Base-by-base conservation (phyloP, 1,284 basidiomycete species). In the Ustilago sp. region DNA sequence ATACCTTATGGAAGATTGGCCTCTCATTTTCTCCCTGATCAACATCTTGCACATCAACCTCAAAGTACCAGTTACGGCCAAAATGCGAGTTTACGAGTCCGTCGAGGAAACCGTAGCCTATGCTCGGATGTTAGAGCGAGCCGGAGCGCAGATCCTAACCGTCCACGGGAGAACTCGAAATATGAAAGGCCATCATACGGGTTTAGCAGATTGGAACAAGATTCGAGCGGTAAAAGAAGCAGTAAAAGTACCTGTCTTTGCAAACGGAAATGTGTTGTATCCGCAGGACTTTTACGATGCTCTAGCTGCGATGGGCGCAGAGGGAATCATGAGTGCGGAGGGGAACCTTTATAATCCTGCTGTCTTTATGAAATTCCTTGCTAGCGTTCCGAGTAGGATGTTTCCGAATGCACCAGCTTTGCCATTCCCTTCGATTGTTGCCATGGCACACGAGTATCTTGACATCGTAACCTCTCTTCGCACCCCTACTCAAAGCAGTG, bases 201-300 rank as follows among this genome's bases (percentile, higher is more conserved):
- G 94, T 6, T 86, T 95, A 1, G 94, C 94, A 1, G 93, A 94
- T 77, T 97, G 87, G 87, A 59, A 51, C n/a, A 91, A 94, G 86
- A 95, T 97, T 81, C 89, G 89, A 17, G 92, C 93, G 0, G 93
- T 97, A 73, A 95, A 94, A 86, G 86, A 92, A 79, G 93, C 93
- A 0, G 93, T 98, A 35, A 91, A 90, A 2, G 91, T 98, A 0
- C 96, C 96, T 0, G 95, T 98, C 2, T 93, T 99, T 83, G 95
- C 96, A 0, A 99, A 99, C 85, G 96, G 96, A n/a, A 98, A 98
- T 85, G 91, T 98, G 57, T 90, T 98, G 11, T 94, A 90, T 86
- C 89, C 92, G 53, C 89, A 91, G 31, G 95, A 99, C 85, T 90
- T 95, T 58, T 89, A 90, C 50, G 88, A 89, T 7, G 96, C 94